These are phyloP conservation scores for Nothophytophthora sp. DNA, from an alignment of 352 stramenopile genomes.

Conservation along the genomic window DNA sequence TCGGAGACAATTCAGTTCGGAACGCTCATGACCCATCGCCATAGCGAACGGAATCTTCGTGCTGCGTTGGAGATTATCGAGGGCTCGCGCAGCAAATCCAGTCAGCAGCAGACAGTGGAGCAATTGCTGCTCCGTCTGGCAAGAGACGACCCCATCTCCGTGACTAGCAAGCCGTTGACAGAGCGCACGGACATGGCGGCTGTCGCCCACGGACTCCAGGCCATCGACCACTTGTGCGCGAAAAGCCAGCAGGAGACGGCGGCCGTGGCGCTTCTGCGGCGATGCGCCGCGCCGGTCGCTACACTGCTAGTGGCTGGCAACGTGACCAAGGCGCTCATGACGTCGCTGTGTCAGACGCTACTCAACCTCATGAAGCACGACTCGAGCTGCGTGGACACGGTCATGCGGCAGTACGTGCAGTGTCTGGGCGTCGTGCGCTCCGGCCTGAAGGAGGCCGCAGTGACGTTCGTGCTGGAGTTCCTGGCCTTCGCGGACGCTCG, in stretches of 20 bases:
- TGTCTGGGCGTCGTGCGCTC: constrained; percentile 49
- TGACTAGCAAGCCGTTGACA: constrained; percentile 14
- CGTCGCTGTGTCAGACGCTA: constrained; percentile 65
- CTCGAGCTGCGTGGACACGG: constrained; percentile 26
- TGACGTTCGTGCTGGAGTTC: constrained; percentile 67
- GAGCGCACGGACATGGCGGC: constrained; percentile 23
- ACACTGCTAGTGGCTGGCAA: constrained; percentile 38
- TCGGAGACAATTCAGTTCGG: constrained; percentile 44
- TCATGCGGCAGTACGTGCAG: constrained; percentile 50
- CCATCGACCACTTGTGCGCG: constrained; percentile 45
- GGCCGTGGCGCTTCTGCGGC: constrained; percentile 39
- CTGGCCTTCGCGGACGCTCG: constrained; percentile 49
- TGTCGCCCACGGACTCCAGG: constrained; percentile 32
- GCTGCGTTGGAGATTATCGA: constrained; percentile 32
- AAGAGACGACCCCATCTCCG: constrained; percentile 6
- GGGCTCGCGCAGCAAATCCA: constrained; percentile 39
- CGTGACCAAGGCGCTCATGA: constrained; percentile 64
- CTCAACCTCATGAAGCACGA: constrained; percentile 63
- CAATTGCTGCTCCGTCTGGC: constrained; percentile 38
- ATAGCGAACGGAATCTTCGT: constrained; percentile 30
- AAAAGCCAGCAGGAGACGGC: constrained; percentile 43
- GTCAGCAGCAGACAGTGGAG: constrained; percentile 58
- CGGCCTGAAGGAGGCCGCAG: constrained; percentile 61
- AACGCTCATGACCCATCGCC: constrained; percentile 37
- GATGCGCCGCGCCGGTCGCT: constrained; percentile 39